Evolutionary conservation across 2,329 filamentous ascomycete genomes (phyloP).

Genomic region (Trichoderma sp.): DNA sequence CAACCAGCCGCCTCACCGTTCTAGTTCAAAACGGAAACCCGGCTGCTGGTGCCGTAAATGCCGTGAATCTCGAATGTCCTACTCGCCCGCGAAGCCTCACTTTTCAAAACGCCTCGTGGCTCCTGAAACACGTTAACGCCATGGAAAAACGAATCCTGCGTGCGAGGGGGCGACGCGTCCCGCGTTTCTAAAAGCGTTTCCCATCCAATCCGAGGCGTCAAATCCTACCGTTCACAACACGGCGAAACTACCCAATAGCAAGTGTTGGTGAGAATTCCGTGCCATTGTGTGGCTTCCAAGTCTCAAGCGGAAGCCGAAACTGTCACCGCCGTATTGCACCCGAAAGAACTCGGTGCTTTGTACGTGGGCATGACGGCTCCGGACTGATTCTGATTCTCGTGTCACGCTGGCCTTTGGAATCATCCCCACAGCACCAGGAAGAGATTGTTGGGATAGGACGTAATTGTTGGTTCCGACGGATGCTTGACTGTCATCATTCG

Average conservation of each 20-base stretch:
- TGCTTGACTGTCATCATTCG: background rate
- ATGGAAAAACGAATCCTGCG: background rate
- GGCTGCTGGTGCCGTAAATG: background rate
- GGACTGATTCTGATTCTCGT: background rate
- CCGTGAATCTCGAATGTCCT: background rate
- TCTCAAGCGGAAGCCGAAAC: too few relatives aligned
- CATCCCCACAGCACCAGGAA: background rate
- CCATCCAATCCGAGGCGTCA: background rate
- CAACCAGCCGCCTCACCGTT: background rate
- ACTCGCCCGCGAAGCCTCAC: background rate
- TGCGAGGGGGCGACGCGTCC: background rate
- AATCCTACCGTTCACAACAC: background rate
- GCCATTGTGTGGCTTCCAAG: background rate
- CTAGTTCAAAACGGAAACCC: background rate
- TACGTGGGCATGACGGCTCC: background rate
- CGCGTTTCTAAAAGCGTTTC: background rate
- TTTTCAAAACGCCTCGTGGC: background rate
- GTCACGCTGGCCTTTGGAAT: background rate
- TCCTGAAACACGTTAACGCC: background rate
- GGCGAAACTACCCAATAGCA: background rate
- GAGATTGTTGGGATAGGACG: background rate
- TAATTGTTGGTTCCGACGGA: background rate
- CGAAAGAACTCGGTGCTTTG: background rate
- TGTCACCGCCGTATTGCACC: background rate
- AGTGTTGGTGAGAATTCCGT: background rate